Percentiles rank a stretch among this genome's conserved stretches.
Evolutionary conservation across 495 filamentous ascomycete species (phyloP).

Genomic region (Podospora conica): DNA sequence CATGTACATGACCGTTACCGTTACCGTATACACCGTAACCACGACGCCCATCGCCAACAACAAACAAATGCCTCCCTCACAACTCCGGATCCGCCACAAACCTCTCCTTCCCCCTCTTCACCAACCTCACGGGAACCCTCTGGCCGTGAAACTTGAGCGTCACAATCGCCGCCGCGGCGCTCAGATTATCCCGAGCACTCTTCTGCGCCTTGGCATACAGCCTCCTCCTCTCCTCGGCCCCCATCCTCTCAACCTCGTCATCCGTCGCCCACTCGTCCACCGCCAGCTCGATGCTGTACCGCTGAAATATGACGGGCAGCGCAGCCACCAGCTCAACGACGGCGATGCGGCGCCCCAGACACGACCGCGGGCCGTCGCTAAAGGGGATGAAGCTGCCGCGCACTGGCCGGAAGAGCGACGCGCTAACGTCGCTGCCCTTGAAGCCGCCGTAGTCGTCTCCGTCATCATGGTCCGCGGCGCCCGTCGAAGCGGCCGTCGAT

Average conservation of each 20-base stretch:
- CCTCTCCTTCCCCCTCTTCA: constrained; percentile 55
- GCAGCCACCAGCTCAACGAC: constrained; percentile 70
- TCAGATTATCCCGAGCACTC: constrained; percentile 41
- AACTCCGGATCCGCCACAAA: constrained; percentile 42
- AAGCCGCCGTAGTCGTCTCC: constrained; percentile 49
- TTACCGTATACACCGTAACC: background rate
- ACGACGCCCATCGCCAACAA: background rate
- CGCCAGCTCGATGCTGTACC: constrained; percentile 60
- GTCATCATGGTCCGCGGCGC: constrained; percentile 9
- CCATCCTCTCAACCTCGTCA: constrained; percentile 54
- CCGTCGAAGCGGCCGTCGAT: background rate
- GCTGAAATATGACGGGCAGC: constrained; percentile 58
- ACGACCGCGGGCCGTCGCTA: constrained; percentile 63
- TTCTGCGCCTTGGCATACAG: constrained; percentile 50
- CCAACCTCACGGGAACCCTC: constrained; percentile 54
- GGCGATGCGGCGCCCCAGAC: constrained; percentile 64
- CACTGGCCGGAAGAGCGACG: constrained; percentile 50
- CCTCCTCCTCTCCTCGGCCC: constrained; percentile 36
- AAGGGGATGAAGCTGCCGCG: constrained; percentile 68
- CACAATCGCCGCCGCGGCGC: constrained; percentile 46
- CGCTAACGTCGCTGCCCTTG: constrained; percentile 47
- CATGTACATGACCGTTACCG: too few species aligned
- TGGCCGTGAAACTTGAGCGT: constrained; percentile 56
- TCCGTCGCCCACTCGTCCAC: constrained; percentile 55
- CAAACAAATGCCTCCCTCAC: too few species aligned